These are phyloP conservation scores for Adenanthera pavonina DNA, from an alignment of 306 rosid species.

Conservation along the genomic window DNA sequence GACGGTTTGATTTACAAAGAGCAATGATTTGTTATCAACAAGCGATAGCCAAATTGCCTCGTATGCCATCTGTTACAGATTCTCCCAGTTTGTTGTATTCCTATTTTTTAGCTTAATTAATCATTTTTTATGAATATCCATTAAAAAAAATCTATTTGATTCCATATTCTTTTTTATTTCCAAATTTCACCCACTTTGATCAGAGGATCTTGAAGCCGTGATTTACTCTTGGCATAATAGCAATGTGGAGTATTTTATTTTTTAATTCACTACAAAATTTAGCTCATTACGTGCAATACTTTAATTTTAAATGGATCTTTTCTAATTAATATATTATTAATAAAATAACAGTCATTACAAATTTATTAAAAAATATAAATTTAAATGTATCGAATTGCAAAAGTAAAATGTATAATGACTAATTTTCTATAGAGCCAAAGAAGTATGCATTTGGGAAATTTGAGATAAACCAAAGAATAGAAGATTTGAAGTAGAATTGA, in stretches of 20 bases:
- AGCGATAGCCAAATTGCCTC: slow-evolving; percentile 31
- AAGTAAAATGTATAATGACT: neutral
- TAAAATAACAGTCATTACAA: too few species aligned
- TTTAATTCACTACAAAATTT: neutral
- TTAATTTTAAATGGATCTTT: too few species aligned
- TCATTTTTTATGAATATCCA: neutral
- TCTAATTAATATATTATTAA: too few species aligned
- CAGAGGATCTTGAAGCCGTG: neutral
- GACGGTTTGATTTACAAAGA: neutral
- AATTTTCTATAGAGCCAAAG: neutral
- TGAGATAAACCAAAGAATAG: neutral
- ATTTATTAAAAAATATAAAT: too few species aligned
- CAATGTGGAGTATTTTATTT: neutral
- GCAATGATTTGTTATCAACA: slow-evolving; percentile 36
- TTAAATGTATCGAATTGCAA: neutral
- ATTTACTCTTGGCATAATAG: neutral
- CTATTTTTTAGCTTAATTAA: neutral
- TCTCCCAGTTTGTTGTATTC: neutral
- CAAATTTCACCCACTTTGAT: neutral
- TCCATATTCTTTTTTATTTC: neutral
- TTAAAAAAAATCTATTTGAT: neutral
- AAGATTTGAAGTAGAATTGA: neutral
- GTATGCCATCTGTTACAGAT: neutral
- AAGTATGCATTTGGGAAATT: neutral
- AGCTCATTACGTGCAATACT: neutral